Evolutionary conservation across 2,329 filamentous ascomycete genomes (phyloP).

Genomic region (Penicillium capsulatum): DNA sequence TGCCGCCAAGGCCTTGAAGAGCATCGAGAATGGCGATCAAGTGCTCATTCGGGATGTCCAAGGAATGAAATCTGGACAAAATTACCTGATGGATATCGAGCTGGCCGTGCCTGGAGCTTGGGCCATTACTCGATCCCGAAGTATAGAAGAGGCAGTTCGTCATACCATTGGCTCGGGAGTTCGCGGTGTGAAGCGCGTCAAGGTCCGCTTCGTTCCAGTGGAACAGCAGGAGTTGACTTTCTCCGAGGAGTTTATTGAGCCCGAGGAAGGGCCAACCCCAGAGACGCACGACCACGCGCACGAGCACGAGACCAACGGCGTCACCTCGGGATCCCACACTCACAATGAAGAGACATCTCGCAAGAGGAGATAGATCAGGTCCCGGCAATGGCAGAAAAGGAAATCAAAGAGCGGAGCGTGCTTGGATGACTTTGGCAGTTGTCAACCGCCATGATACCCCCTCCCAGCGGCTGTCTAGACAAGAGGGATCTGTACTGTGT

Average conservation of each 20-base stretch:
- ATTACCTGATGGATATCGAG: constrained; percentile 89
- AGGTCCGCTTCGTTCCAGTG: constrained; percentile 74
- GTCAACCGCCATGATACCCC: constrained; percentile 19
- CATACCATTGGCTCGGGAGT: constrained; percentile 70
- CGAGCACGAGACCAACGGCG: constrained; percentile 35
- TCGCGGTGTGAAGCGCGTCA: constrained; percentile 76
- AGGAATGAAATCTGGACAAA: constrained; percentile 93
- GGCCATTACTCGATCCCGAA: constrained; percentile 66
- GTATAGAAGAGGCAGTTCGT: constrained; percentile 69
- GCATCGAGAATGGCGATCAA: constrained; percentile 52
- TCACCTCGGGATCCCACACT: constrained; percentile 20
- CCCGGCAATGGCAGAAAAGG: neutral
- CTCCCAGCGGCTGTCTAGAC: constrained; percentile 1
- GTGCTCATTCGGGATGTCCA: constrained; percentile 73
- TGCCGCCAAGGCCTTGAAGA: constrained; percentile 55
- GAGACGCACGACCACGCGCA: constrained; percentile 54
- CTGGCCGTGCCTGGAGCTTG: constrained; percentile 72
- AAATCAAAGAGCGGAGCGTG: constrained; percentile 1
- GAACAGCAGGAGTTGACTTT: constrained; percentile 56
- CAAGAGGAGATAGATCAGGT: constrained; percentile 22
- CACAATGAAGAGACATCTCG: constrained; percentile 17
- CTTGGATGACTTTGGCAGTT: constrained; percentile 4
- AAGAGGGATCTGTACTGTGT: constrained; percentile 11
- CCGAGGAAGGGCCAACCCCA: constrained; percentile 55
- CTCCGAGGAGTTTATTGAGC: constrained; percentile 75